These are phyloP conservation scores for Globisporangium echinulatum DNA, from an alignment of 352 stramenopile species.

Conservation along the genomic window DNA sequence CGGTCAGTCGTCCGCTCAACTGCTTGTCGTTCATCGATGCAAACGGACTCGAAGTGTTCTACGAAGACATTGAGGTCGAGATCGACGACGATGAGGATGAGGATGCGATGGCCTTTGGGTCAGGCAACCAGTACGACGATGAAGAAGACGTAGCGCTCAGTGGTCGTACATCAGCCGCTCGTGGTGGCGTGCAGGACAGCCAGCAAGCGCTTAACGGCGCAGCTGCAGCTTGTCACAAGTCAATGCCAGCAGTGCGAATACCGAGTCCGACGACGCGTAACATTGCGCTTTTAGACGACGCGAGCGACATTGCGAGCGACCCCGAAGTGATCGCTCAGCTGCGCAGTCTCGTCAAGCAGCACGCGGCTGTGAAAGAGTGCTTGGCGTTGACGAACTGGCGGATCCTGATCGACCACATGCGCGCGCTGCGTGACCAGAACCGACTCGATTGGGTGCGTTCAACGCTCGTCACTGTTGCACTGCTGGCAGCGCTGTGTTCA, in stretches of 20 bases:
- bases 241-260: no score
- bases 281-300: no score
- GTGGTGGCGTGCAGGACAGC: background rate
- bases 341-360: constrained; percentile 33
- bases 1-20: background rate
- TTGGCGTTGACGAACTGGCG: constrained; percentile 34
- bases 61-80: constrained; percentile 21
- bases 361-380: constrained; percentile 15
- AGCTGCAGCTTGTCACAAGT: background rate
- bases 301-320: constrained; percentile 22
- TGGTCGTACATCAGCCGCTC: no score
- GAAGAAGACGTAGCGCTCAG: no score
- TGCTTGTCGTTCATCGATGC: constrained; percentile 15
- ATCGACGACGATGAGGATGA: no score
- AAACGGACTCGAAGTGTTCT: constrained; percentile 20
- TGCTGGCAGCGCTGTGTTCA: background rate
- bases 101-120: no score
- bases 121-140: no score
- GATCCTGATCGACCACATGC: constrained; percentile 34
- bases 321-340: constrained; percentile 46
- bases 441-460: constrained; percentile 38
- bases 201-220: background rate
- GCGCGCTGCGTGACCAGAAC: constrained; percentile 16
- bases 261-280: no score
- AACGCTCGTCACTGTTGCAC: background rate